A percentile compares a stretch with the other conserved stretches of the same genome.
phyloP scores from a whole-genome alignment of 2,329 filamentous ascomycete species.

The Paraconiothyrium brasiliense region DNA sequence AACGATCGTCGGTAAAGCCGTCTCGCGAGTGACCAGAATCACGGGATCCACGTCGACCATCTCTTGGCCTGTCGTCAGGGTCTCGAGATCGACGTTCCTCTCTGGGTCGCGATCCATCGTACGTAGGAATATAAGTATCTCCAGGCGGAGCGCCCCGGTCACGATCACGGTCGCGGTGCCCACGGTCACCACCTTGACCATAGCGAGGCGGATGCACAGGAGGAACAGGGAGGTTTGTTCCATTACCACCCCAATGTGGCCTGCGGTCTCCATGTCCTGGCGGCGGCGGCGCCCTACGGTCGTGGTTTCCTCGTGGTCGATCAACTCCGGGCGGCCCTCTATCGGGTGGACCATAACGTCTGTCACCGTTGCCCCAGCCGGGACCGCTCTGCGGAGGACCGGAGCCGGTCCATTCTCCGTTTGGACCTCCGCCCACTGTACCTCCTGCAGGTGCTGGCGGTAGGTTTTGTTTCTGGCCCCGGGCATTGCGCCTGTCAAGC shows the following conservation, averaged over 20 bases:
- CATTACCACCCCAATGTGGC: slow-evolving; percentile 46
- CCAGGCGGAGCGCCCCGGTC: slow-evolving; percentile 22
- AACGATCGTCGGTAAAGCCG: slow-evolving; percentile 36
- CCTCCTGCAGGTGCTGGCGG: slow-evolving; percentile 93
- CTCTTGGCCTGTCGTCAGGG: slow-evolving; percentile 43
- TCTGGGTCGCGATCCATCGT: slow-evolving; percentile 33
- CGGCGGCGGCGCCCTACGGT: slow-evolving; percentile 45
- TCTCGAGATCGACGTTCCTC: slow-evolving; percentile 45
- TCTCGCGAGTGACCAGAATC: slow-evolving; percentile 50
- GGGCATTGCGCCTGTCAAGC: slow-evolving; percentile 89
- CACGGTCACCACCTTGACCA: slow-evolving; percentile 34
- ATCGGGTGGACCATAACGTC: slow-evolving; percentile 47
- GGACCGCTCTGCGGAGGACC: slow-evolving; percentile 41
- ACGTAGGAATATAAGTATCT: slow-evolving; percentile 59
- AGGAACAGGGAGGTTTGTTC: slow-evolving; percentile 44
- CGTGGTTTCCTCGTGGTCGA: slow-evolving; percentile 39
- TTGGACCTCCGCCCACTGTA: slow-evolving; percentile 78
- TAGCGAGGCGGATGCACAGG: slow-evolving; percentile 48
- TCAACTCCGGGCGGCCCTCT: slow-evolving; percentile 52
- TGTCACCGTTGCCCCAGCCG: slow-evolving; percentile 47
- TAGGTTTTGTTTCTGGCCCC: slow-evolving; percentile 82
- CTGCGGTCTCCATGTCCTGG: slow-evolving; percentile 36
- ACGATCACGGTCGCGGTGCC: slow-evolving; percentile 30
- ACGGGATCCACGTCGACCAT: slow-evolving; percentile 40
- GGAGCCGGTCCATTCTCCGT: slow-evolving; percentile 66